Evolutionary conservation across 2,329 filamentous ascomycete species (phyloP).

Genomic region (Ophiostoma sp.): DNA sequence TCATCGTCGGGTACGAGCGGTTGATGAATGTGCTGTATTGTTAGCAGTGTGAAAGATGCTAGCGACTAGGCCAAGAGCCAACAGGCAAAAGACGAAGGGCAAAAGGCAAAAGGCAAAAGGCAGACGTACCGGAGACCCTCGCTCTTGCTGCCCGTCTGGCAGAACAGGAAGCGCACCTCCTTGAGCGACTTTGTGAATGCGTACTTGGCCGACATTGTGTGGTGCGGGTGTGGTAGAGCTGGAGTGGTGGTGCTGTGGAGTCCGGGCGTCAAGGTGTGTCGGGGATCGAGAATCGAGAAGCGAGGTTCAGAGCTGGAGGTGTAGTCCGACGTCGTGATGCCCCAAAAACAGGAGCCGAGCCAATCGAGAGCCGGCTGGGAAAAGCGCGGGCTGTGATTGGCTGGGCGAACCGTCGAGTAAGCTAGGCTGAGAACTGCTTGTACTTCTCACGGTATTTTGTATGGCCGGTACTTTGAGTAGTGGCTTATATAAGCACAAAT

Average conservation of each 20-base stretch:
- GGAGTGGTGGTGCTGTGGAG: background rate
- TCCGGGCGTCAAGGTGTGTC: too few species aligned
- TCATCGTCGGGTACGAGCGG: constrained; percentile 94
- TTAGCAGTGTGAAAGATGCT: constrained; percentile 7
- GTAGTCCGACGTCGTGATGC: constrained; percentile 17
- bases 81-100: background rate
- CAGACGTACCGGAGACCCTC: constrained; percentile 63
- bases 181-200: constrained; percentile 82
- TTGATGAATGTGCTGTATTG: constrained; percentile 72
- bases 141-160: constrained; percentile 88
- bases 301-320: background rate
- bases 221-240: background rate
- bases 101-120: background rate
- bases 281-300: background rate
- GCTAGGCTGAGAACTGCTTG: constrained; percentile 1
- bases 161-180: constrained; percentile 96
- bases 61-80: background rate
- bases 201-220: constrained; percentile 83
- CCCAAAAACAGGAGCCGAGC: constrained; percentile 12
- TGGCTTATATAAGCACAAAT: background rate
- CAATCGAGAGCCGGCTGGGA: constrained; percentile 22
- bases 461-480: background rate
- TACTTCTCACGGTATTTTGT: background rate
- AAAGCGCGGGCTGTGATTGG: constrained; percentile 23
- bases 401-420: background rate